Base-by-base conservation (phyloP, 345 rosid genomes). In the Acer negundo region DNA sequence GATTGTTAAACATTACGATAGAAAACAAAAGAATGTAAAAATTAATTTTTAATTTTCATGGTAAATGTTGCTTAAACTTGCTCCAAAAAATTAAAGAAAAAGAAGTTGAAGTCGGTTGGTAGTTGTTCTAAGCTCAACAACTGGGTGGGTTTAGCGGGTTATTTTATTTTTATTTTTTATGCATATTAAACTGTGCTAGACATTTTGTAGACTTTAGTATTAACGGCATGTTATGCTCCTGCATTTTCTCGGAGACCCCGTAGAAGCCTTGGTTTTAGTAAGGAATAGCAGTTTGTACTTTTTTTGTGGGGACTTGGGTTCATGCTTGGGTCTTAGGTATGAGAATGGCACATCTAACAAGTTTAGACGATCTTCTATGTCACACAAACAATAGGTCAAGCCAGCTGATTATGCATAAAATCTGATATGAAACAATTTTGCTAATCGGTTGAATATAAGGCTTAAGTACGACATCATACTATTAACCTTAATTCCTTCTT, bases 31-130 rank as follows among this genome's bases (percentile, higher is more conserved):
- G 19, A 6, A 28, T 72, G 24, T 65, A n/a, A 63, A 19, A 19
- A 5, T 62, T 70, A n/a, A 31, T 11, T 20, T 76, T 62, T 70
- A n/a, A 31, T 11, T 20, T 76, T 47, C 51, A 5, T 69, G 28
- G 22, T 42, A 22, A 42, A 40, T 53, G 47, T 76, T 35, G 65
- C 19, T 76, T 19, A 59, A 59, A 1, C 75, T 75, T 55, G 42
- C 12, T n/a, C 35, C 17, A 15, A 16, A 10, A n/a, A 19, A 6
- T 7, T 42, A 40, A 31, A 19, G 6, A 40, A 23, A 70, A 23
- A 51, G 38, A 53, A 70, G 63, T 26, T 19, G 35, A 31, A 51
- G 46, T 55, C 12, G 31, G 47, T 17, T 53, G 46, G 24, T 35
- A 19, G 62, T 28, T 20, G 12, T 16, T 62, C 38, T 53, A 35